Evolutionary conservation across 2,329 filamentous ascomycete species (phyloP), one percentile per base, ranked within the genome.

Genomic region (Ceratocystis alfenasii): DNA sequence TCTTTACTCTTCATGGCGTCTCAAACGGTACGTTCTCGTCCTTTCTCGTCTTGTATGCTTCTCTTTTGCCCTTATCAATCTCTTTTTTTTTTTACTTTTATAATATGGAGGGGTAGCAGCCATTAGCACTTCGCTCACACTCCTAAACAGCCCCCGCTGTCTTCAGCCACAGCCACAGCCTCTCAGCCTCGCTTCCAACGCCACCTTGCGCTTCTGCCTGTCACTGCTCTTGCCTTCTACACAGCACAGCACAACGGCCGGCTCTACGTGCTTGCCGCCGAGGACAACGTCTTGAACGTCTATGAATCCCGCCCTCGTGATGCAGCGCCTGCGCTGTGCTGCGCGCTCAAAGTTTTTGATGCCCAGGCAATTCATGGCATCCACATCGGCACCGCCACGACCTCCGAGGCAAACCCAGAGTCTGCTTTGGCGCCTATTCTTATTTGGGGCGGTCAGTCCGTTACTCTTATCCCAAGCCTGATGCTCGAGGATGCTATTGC

Each of bases 281-380:
- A 88, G 72, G 85, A 87, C 67, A 79, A 79, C 7, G 77, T 79
- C 68, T 74, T 88, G 41, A 79, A 78, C 41, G 71, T 86, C 64
- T 85, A 84, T 70, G 75, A 80, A 66, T 25, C 48, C n/a, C 17
- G n/a, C 15, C 57, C 15, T 48, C 20, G 20, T 12, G 70, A 75
- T 6, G 70, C 70, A 15, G 72, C 70, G 4, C 75, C 72, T 3
- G 72, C 68, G 25, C 72, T 78, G 8, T 69, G 78, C 44, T 77
- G 75, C 62, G 75, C 76, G 62, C 71, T 81, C 62, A 74, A 74
- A 28, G 75, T 90, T 36, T 92, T 94, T 71, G 71, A 75, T 17
- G 79, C 79, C n/a, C 88, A 93, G 72, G 78, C 84, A 2, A 83
- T 94, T 63, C 90, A 94, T 74, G 89, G 89, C 2, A 84, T 93